Base-by-base conservation (phyloP, 2,329 filamentous ascomycete genomes). In the Aulographum hederae region DNA sequence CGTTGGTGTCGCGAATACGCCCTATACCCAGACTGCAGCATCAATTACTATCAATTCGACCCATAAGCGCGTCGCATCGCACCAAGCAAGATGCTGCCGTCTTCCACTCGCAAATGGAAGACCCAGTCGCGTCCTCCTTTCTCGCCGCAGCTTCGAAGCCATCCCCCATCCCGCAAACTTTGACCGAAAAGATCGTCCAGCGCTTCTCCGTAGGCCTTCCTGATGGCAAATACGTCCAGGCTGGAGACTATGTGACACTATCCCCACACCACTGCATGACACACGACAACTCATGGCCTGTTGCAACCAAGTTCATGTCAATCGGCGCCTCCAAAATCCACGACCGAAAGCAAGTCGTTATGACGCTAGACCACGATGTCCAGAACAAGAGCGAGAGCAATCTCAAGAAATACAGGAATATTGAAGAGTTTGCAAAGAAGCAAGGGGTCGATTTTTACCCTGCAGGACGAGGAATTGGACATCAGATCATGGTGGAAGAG, bases 111-210 rank as follows among this genome's bases (percentile, higher is more conserved):
- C 68, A 78, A 47, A 60, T 69, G 34, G 65, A 76, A 36, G 66
- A 66, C 39, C 52, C 65, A 2, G 45, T 55, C 4, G 58, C 82
- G 12, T 70, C 78, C 43, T 73, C 82, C 37, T 68, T 93, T 38
- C 71, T 91, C 40, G 72, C 77, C 26, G 74, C 80, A 20, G 67
- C 51, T 29, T 46, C 53, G 13, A 49, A 46, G 23, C 43, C 58
- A 18, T 10, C 52, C 16, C 43, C 45, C 13, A 53, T 55, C 2
- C 68, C 79, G 0, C 84, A 93, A 54, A 94, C 80, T 3, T 56
- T 93, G 32, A 89, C 80, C 3, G 85, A 94, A 52, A 93, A 93
- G 62, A 93, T 94, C 36, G 75, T 93, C 0, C 85, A 94, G 51
- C 58, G 65, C 12, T 76, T 92, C 52, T 67, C 81, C 1, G 64